phyloP scores from a whole-genome alignment of 306 rosid genomes.

The Dryas alaskensis region DNA sequence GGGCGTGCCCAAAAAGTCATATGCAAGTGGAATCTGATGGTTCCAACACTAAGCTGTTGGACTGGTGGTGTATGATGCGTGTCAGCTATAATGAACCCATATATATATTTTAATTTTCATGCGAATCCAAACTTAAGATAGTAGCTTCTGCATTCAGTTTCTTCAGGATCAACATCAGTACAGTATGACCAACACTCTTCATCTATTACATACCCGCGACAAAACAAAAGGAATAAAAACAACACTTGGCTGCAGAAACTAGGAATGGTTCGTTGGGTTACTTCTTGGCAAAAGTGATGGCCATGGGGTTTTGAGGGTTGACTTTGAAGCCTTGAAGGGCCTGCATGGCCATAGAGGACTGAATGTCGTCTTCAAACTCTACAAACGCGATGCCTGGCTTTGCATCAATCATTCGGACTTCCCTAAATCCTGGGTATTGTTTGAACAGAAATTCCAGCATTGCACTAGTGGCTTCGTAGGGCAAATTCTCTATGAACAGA shows the following conservation, averaged over 20 bases:
- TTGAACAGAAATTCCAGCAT: constrained; percentile 92
- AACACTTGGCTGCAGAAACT: constrained; percentile 15
- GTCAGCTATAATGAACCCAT: neutral
- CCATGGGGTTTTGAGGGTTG: constrained; percentile 89
- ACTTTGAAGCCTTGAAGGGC: constrained; percentile 93
- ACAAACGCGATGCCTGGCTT: constrained; percentile 99
- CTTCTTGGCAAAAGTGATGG: constrained; percentile 89
- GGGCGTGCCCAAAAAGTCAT: neutral
- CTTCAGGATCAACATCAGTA: constrained; percentile 33
- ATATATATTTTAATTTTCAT: constrained; percentile 1
- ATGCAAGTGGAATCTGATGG: neutral
- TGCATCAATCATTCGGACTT: constrained; percentile 92
- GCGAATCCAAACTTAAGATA: constrained; percentile 14
- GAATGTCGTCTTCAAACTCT: constrained; percentile 86
- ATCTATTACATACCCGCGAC: constrained; percentile 18
- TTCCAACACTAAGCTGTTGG: neutral
- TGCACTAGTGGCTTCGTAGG: constrained; percentile 76
- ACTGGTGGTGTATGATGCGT: neutral
- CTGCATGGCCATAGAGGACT: constrained; percentile 94
- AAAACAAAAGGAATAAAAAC: constrained; percentile 9
- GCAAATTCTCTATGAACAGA: constrained; percentile 92
- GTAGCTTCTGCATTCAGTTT: constrained; percentile 31
- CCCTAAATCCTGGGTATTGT: constrained; percentile 96
- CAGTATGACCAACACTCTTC: constrained; percentile 18
- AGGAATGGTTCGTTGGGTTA: constrained; percentile 17